Conservation (phyloP, 345 rosid species). For the Hevea brasiliensis region DNA sequence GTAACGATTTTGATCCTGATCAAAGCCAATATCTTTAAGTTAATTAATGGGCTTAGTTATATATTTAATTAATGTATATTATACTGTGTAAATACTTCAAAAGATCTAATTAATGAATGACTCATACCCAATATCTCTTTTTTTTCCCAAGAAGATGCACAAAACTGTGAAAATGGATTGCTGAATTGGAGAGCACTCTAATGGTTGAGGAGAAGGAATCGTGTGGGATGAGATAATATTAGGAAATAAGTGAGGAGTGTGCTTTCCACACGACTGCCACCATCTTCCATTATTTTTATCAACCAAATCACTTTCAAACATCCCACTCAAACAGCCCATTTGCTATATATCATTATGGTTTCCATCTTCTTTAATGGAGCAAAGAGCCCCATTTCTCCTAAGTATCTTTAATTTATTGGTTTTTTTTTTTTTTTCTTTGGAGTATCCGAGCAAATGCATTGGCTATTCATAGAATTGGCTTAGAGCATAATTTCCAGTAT, state of each 20-base stretch:
- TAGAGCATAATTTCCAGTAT: too few relatives aligned
- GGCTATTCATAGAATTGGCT: too few relatives aligned
- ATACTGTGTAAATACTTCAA: neutral
- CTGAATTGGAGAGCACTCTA: constrained; percentile 22
- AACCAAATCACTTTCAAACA: neutral
- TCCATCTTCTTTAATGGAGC: neutral
- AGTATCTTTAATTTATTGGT: too few relatives aligned
- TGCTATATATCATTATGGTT: neutral
- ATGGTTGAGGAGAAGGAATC: neutral
- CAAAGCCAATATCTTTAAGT: too few relatives aligned
- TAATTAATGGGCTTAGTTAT: too few relatives aligned
- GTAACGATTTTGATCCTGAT: too few relatives aligned
- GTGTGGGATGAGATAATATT: constrained; percentile 2
- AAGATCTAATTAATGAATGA: neutral
- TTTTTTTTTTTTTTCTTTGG: too few relatives aligned
- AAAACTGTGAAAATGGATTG: neutral
- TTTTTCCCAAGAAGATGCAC: neutral
- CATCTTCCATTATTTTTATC: constrained; percentile 11
- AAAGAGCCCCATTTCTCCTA: too few relatives aligned
- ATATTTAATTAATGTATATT: too few relatives aligned
- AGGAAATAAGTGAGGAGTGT: constrained; percentile 17
- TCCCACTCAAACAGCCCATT: constrained; percentile 7
- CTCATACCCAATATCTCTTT: neutral
- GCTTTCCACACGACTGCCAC: constrained; percentile 31
- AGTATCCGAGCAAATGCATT: too few relatives aligned